phyloP scores from a whole-genome alignment of 495 filamentous ascomycete genomes.

The Neurospora hispaniola region DNA sequence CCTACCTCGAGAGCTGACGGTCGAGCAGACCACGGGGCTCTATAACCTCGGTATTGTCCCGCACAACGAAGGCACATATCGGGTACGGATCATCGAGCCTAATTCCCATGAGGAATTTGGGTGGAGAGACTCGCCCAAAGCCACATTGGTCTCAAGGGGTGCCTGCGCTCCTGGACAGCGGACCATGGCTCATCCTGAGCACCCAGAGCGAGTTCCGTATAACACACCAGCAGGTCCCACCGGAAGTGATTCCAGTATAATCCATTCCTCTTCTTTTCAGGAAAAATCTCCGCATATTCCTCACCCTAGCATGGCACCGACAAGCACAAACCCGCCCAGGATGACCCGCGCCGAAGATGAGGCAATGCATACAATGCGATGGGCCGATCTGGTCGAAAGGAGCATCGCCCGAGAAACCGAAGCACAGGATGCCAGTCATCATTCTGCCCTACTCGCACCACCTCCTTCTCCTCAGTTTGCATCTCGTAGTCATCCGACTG shows the following conservation, averaged over 20 bases:
- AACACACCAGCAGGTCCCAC: not conserved
- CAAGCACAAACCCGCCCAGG: not conserved
- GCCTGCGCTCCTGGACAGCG: not conserved
- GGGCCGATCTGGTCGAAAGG: not conserved
- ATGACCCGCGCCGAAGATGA: not conserved
- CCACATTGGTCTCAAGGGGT: not conserved
- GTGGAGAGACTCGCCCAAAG: not conserved
- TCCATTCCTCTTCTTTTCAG: not conserved
- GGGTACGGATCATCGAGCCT: slow-evolving; percentile 14
- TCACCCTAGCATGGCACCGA: not conserved
- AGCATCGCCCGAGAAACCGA: not conserved
- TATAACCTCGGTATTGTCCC: slow-evolving; percentile 25
- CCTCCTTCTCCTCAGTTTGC: not conserved
- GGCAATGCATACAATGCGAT: not conserved
- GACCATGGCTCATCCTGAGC: not conserved
- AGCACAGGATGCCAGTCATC: not conserved
- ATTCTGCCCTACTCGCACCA: not conserved
- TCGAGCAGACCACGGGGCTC: slow-evolving; percentile 28
- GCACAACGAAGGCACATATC: slow-evolving; percentile 20
- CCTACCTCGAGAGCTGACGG: slow-evolving; percentile 26
- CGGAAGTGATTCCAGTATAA: not conserved
- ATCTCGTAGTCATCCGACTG: not conserved
- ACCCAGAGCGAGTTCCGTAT: not conserved
- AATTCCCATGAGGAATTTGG: not conserved
- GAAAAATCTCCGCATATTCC: not conserved